Conservation (phyloP, 768 basidiomycete species). For the Pleurotus ostreatus region DNA sequence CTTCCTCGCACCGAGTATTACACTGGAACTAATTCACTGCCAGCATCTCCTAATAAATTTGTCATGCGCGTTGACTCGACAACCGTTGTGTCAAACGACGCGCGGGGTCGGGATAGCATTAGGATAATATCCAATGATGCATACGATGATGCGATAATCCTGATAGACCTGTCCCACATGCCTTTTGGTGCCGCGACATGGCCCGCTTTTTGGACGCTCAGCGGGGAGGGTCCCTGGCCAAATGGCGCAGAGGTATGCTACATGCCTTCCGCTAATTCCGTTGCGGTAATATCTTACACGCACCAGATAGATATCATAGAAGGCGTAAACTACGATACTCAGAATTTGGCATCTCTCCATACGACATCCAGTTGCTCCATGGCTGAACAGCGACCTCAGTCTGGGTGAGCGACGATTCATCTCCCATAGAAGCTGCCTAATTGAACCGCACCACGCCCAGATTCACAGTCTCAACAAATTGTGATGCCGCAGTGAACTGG, state of each 20-base stretch:
- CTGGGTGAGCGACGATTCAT: constrained; percentile 34
- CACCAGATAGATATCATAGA: constrained; percentile 5
- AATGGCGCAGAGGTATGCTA: constrained; percentile 45
- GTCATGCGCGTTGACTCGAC: constrained; percentile 53
- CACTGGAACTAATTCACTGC: background rate
- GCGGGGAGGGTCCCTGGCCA: constrained; percentile 52
- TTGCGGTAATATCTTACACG: background rate
- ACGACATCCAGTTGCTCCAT: constrained; percentile 47
- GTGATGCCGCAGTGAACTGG: constrained; percentile 43
- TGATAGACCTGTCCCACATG: constrained; percentile 58
- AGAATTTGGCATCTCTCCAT: constrained; percentile 53
- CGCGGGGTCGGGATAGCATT: constrained; percentile 53
- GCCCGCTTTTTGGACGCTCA: constrained; percentile 64
- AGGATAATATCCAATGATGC: constrained; percentile 44
- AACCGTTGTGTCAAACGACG: constrained; percentile 27
- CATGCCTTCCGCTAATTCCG: background rate
- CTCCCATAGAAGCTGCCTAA: background rate
- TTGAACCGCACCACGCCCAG: constrained; percentile 22
- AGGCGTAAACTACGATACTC: constrained; percentile 46
- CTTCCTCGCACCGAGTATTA: background rate
- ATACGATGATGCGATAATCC: constrained; percentile 41
- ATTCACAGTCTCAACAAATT: constrained; percentile 35
- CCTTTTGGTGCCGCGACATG: constrained; percentile 56
- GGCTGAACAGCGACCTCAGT: constrained; percentile 34
- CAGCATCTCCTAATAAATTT: constrained; percentile 41